Conservation (phyloP, 2,329 filamentous ascomycete genomes). For the Graphilbum fragrans region DNA sequence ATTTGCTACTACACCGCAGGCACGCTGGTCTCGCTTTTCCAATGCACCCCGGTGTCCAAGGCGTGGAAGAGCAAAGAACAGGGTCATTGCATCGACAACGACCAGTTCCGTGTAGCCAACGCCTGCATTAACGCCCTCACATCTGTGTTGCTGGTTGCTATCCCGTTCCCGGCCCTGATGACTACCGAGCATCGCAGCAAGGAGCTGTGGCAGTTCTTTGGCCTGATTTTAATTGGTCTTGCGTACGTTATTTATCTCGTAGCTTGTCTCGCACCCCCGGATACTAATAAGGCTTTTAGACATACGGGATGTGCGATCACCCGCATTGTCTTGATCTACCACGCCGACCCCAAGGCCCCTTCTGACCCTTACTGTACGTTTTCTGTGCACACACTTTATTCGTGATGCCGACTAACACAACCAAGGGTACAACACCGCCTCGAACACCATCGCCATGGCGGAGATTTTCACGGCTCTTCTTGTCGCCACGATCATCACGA, state of each 20-base stretch:
- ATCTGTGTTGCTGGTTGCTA: background rate
- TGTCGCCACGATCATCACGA: background rate
- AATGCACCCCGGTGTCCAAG: background rate
- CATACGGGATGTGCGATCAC: background rate
- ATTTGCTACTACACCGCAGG: background rate
- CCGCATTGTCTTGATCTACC: background rate
- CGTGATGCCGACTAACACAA: background rate
- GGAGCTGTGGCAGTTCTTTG: constrained; percentile 1
- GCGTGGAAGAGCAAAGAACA: background rate
- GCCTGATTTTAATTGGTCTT: background rate
- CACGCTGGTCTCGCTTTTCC: background rate
- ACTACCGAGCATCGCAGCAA: constrained; percentile 1
- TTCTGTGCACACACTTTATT: background rate
- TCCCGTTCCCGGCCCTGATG: constrained; percentile 1
- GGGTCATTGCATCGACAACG: constrained; percentile 1
- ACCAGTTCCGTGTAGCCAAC: background rate
- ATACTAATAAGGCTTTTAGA: background rate
- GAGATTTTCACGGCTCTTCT: background rate
- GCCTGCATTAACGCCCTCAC: constrained; percentile 2
- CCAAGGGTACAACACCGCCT: background rate
- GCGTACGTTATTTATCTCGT: background rate
- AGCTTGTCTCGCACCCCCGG: background rate
- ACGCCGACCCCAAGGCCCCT: background rate
- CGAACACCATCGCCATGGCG: background rate
- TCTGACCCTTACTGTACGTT: background rate